Evolutionary conservation across 108 stramenopile genomes (phyloP).

Genomic region (Pseudonitzschia multiseries): DNA sequence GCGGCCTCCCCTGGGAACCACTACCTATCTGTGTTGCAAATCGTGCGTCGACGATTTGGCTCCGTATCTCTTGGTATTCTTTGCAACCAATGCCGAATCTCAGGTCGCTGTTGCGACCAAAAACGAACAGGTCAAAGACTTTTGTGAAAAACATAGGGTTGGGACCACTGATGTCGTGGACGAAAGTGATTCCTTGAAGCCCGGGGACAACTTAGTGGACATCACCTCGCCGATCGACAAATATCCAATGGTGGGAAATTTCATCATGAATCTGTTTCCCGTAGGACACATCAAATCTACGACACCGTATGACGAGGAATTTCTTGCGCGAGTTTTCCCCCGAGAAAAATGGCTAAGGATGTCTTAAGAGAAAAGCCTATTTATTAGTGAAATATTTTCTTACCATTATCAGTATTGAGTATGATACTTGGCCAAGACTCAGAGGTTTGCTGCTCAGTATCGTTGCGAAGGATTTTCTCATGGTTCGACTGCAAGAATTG

Average conservation of each 20-base stretch:
- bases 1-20: conserved; percentile 71
- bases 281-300: conserved; percentile 87
- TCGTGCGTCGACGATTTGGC: conserved; percentile 55
- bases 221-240: conserved; percentile 31
- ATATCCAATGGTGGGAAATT: conserved; percentile 80
- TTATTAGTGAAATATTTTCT: neutral
- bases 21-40: conserved; percentile 58
- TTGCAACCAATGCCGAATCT: conserved; percentile 74
- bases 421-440: no score
- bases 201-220: conserved; percentile 48
- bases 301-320: conserved; percentile 70
- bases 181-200: conserved; percentile 6
- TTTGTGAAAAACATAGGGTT: conserved; percentile 58
- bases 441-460: no score
- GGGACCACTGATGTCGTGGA: conserved; percentile 40
- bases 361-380: neutral
- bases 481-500: no score
- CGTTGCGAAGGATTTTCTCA: no score
- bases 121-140: conserved; percentile 29
- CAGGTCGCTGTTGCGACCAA: conserved; percentile 62
- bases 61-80: conserved; percentile 63
- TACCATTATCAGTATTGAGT: no score
- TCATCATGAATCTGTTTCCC: conserved; percentile 68
- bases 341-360: conserved; percentile 71
- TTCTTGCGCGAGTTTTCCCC: conserved; percentile 42